Base-by-base conservation (phyloP, 139 green algal species). In the Cymbomonas tetramitiformis region DNA sequence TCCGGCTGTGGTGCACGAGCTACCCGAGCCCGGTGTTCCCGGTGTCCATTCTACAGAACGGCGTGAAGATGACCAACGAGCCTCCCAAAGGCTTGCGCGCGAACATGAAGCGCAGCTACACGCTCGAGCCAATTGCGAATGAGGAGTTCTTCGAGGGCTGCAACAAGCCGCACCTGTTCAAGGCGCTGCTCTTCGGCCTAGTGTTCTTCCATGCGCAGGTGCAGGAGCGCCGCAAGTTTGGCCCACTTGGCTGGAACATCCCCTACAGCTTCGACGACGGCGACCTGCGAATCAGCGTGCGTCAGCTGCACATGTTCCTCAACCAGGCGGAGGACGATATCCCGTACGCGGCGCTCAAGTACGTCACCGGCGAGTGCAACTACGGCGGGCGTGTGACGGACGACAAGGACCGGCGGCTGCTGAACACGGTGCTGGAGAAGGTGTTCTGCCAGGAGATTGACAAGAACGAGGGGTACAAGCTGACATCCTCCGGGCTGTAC, bases 41-140 rank as follows among this genome's bases (percentile, higher is more conserved):
- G 10, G 74, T 85, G 41, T 67, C 70, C 33, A 69, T 88, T n/a
- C 67, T 87, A 34, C 72, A 87, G 61, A 76, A 76, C 39, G 65
- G 72, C 29, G 56, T 85, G 44, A 87, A 88, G 64, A 84, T 86
- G 76, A 86, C 79, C n/a, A 87, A 83, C 48, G 83, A 90, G 65
- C 75, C 82, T 26, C 83, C 82, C 30, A 78, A 83, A 71, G 78
- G 65, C 33, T 15, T 77, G 9, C 21, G 33, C 10, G 64, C 59
- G 56, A 84, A 84, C 66, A 65, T 90, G 48, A 52, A 78, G 36
- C 69, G 81, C 5, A 83, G 67, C 33, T 90, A 85, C 67, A 71
- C 69, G 21, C 68, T 43, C 8, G 72, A 87, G 53, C 81, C 81
- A 29, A 61, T 86, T 54, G 58, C 34, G 41, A 70, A 77, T 34